phyloP scores from a whole-genome alignment of 1,284 basidiomycete species.

The Sanghuangporus weigelae region DNA sequence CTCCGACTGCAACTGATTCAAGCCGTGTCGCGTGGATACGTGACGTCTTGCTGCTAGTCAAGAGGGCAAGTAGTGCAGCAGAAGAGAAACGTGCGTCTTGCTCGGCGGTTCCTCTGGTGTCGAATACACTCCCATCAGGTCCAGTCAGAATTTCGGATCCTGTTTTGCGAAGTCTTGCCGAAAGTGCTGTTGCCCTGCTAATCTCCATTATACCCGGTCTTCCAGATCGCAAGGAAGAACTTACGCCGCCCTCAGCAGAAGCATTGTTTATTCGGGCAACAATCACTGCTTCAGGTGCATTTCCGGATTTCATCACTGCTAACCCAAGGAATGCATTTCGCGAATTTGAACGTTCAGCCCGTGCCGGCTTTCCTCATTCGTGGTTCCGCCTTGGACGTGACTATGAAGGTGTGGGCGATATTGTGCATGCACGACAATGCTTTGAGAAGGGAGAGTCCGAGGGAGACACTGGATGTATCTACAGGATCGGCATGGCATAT shows the following conservation, averaged over 20 bases:
- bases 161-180: slow-evolving; percentile 53
- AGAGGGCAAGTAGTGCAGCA: slow-evolving; percentile 39
- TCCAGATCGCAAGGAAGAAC: slow-evolving; percentile 21
- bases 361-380: slow-evolving; percentile 62
- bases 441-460: slow-evolving; percentile 75
- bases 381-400: slow-evolving; percentile 92
- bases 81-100: slow-evolving; percentile 28
- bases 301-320: slow-evolving; percentile 52
- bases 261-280: slow-evolving; percentile 74
- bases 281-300: slow-evolving; percentile 64
- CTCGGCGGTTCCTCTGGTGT: background rate
- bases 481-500: slow-evolving; percentile 88
- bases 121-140: slow-evolving; percentile 31
- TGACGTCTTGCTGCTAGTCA: slow-evolving; percentile 76
- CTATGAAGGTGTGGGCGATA: slow-evolving; percentile 84
- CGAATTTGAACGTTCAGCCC: slow-evolving; percentile 79
- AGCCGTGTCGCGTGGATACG: slow-evolving; percentile 72
- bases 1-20: slow-evolving; percentile 46
- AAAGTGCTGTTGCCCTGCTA: slow-evolving; percentile 60
- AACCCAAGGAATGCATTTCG: slow-evolving; percentile 80
- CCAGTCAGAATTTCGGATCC: slow-evolving; percentile 58
- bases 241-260: slow-evolving; percentile 35
- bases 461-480: slow-evolving; percentile 71
- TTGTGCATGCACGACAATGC: slow-evolving; percentile 67
- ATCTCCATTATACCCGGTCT: slow-evolving; percentile 37